phyloP scores from a whole-genome alignment of 495 filamentous ascomycete species.

The Thermothielavioides terrestris region DNA sequence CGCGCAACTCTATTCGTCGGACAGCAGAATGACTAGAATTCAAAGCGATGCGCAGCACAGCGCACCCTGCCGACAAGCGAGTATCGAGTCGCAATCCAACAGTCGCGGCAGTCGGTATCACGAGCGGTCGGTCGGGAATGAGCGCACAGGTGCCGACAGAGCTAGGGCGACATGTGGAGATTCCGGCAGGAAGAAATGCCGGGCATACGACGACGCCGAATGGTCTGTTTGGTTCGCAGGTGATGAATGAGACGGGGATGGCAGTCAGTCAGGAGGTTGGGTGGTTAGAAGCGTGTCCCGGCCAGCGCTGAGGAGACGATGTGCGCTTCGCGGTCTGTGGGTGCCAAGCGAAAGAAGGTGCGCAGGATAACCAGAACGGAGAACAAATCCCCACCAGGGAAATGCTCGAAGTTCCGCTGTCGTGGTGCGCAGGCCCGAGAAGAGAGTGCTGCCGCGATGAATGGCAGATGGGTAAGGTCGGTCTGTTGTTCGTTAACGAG shows the following conservation, averaged over 20 bases:
- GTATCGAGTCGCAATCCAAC: background rate
- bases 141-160: conserved; percentile 8
- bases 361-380: background rate
- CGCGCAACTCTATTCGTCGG: background rate
- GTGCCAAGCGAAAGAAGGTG: background rate
- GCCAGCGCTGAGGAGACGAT: no score
- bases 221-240: background rate
- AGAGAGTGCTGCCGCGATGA: background rate
- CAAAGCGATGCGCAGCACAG: background rate
- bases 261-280: conserved; percentile 3
- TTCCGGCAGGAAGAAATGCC: background rate
- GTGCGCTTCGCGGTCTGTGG: background rate
- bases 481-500: background rate
- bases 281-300: background rate
- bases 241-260: background rate
- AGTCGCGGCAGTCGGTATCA: background rate
- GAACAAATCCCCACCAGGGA: background rate
- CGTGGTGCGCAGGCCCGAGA: background rate
- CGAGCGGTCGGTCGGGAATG: conserved; percentile 13
- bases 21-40: background rate
- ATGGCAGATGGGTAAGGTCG: no score
- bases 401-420: background rate
- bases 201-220: background rate
- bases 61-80: background rate
- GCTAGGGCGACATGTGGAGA: conserved; percentile 15